These are phyloP conservation scores for Talaromyces verruculosus DNA, from an alignment of 2,329 filamentous ascomycete genomes.

Conservation along the genomic window DNA sequence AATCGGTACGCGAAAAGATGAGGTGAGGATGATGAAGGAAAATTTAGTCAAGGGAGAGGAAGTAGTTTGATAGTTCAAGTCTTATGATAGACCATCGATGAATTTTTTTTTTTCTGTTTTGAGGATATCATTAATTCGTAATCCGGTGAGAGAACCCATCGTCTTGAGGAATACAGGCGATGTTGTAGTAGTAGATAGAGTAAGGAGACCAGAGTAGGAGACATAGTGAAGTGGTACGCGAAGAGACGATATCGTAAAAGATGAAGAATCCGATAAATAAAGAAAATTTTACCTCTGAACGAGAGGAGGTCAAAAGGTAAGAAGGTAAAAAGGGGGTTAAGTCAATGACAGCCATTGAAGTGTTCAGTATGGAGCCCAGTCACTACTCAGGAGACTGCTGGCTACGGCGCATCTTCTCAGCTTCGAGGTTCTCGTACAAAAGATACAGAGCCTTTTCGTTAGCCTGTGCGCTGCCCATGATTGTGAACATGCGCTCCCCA, in stretches of 20 bases:
- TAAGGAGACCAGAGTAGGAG: slow-evolving; percentile 5
- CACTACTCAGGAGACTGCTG: slow-evolving; percentile 64
- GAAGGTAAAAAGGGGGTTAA: background rate
- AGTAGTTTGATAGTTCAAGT: background rate
- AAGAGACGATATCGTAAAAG: slow-evolving; percentile 12
- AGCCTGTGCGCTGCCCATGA: slow-evolving; percentile 88
- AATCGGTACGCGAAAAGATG: background rate
- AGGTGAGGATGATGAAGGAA: background rate
- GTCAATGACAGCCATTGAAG: slow-evolving; percentile 9
- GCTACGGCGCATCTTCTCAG: slow-evolving; percentile 97
- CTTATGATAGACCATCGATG: background rate
- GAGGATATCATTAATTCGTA: slow-evolving; percentile 21
- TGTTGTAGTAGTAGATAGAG: slow-evolving; percentile 6
- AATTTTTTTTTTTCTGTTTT: slow-evolving; percentile 15
- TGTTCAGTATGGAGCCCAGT: background rate
- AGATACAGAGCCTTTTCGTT: slow-evolving; percentile 97
- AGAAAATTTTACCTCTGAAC: slow-evolving; percentile 8
- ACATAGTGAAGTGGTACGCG: slow-evolving; percentile 15
- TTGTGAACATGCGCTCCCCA: slow-evolving; percentile 99
- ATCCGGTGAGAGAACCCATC: slow-evolving; percentile 16
- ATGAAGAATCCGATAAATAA: slow-evolving; percentile 9
- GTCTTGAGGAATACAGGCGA: slow-evolving; percentile 9
- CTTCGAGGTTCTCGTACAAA: slow-evolving; percentile 97
- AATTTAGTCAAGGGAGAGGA: background rate
- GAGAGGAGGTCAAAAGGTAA: slow-evolving; percentile 8